Base-by-base conservation (phyloP, 306 rosid species). In the Fragaria iinumae region DNA sequence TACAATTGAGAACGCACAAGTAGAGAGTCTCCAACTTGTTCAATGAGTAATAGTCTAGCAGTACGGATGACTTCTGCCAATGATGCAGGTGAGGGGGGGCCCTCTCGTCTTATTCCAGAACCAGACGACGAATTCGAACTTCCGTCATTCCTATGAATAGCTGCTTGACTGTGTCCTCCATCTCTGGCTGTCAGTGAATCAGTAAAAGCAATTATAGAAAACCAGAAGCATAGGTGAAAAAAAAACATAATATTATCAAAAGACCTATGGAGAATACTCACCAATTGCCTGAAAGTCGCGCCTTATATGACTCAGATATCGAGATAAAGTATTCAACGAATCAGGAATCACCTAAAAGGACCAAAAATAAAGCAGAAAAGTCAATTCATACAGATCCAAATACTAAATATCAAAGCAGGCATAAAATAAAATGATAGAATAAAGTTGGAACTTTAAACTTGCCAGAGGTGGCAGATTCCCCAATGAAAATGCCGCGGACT, bases 41-140 rank as follows among this genome's bases (percentile, higher is more conserved):
- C 90, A 55, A 23, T 27, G 34, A 96, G 87, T 89, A 93, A 84
- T 78, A 29, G 87, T 79, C 98, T 90, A 60, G 93, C 81, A 80
- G 98, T 91, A 81, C 67, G 93, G 79, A 91, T 81, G 72, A 96
- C 88, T 85, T 88, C 99, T 47, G 98, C 99, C 90, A 96, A 87
- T 65, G 90, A 88, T 78, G 93, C 84, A 29, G 98, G 96, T 73
- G 99, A 86, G 73, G 93, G 84, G 75, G 89, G 75, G 72, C 88
- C 88, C 80, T 88, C 89, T 43, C 74, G 79, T 59, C 82, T 76
- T 66, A 86, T 81, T 52, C 87, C 87, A 36, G 77, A 67, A 77
- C 41, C 80, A 32, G 85, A 81, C 41, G 85, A 55, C 48, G 93
- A 74, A 80, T 59, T 75, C 14, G 90, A 84, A 77, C 87, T 82